Conservation (phyloP, 495 filamentous ascomycete species). For the Arthonia radiata region DNA sequence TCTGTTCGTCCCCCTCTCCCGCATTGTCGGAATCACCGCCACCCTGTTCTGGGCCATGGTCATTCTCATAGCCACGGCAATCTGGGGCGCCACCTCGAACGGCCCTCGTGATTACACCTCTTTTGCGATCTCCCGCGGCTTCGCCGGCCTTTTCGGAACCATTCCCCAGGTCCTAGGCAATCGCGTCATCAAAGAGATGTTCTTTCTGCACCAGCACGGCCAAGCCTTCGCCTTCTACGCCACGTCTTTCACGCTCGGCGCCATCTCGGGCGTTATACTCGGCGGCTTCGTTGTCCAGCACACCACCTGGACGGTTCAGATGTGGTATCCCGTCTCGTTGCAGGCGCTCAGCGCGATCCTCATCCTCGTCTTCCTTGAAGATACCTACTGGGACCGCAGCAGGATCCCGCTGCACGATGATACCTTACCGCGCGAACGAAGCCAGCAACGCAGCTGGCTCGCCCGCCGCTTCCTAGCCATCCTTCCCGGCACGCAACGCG, state of each 20-base stretch:
- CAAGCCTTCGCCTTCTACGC: conserved; percentile 19
- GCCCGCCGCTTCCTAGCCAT: too few species aligned
- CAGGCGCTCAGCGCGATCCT: conserved; percentile 17
- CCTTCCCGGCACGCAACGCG: too few species aligned
- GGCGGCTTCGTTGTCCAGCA: conserved; percentile 20
- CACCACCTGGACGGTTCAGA: conserved; percentile 19
- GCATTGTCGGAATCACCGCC: conserved; percentile 17
- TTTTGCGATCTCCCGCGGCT: conserved; percentile 21
- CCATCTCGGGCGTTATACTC: conserved; percentile 19
- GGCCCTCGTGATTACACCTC: conserved; percentile 16
- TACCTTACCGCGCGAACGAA: conserved; percentile 8
- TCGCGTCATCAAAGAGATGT: conserved; percentile 19
- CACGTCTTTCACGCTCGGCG: too few species aligned
- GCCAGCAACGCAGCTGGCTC: too few species aligned
- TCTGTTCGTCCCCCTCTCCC: conserved; percentile 17
- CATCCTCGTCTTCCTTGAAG: conserved; percentile 22
- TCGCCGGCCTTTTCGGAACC: conserved; percentile 18
- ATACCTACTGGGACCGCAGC: conserved; percentile 14
- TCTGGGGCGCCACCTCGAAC: conserved; percentile 23
- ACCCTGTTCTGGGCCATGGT: conserved; percentile 21
- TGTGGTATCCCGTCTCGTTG: conserved; percentile 25
- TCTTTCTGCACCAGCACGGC: conserved; percentile 20
- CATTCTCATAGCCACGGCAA: conserved; percentile 11
- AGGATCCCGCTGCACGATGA: conserved; percentile 1
- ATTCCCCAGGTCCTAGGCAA: conserved; percentile 17